phyloP scores from a whole-genome alignment of 148 eudicot species.

The Limonium bicolor region DNA sequence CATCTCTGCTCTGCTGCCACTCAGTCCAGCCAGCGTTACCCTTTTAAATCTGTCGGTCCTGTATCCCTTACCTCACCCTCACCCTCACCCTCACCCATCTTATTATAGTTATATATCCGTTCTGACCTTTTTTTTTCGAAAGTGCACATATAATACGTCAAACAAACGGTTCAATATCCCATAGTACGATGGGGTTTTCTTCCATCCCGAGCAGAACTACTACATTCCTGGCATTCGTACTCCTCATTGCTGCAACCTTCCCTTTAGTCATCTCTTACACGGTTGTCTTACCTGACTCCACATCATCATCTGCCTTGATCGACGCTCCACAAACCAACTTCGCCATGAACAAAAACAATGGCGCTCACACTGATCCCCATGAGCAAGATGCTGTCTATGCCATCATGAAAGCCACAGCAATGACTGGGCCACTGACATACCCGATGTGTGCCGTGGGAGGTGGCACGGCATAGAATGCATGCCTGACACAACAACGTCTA shows the following conservation, averaged over 20 bases:
- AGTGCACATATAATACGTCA: no score
- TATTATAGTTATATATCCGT: no score
- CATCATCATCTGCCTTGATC: slow-evolving; percentile 38
- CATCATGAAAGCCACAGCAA: slow-evolving; percentile 81
- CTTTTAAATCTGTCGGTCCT: no score
- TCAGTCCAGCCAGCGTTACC: no score
- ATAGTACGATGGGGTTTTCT: no score
- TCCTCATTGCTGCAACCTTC: slow-evolving; percentile 11
- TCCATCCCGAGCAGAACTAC: no score
- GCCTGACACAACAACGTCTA: slow-evolving; percentile 70
- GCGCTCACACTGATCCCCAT: slow-evolving; percentile 43
- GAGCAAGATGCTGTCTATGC: slow-evolving; percentile 89
- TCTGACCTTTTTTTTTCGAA: no score
- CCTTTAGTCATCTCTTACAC: slow-evolving; percentile 32
- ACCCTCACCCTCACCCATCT: no score
- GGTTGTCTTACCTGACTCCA: slow-evolving; percentile 49
- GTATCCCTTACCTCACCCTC: no score
- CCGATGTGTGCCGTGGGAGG: slow-evolving; percentile 79
- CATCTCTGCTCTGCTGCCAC: no score
- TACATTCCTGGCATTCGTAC: background rate
- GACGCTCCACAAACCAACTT: slow-evolving; percentile 63
- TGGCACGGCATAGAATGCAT: slow-evolving; percentile 99
- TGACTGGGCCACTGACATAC: slow-evolving; percentile 73
- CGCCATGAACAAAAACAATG: slow-evolving; percentile 29
- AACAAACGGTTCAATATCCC: no score